These are phyloP conservation scores for Phytophthora foliorum DNA, from an alignment of 352 stramenopile species.

Conservation along the genomic window DNA sequence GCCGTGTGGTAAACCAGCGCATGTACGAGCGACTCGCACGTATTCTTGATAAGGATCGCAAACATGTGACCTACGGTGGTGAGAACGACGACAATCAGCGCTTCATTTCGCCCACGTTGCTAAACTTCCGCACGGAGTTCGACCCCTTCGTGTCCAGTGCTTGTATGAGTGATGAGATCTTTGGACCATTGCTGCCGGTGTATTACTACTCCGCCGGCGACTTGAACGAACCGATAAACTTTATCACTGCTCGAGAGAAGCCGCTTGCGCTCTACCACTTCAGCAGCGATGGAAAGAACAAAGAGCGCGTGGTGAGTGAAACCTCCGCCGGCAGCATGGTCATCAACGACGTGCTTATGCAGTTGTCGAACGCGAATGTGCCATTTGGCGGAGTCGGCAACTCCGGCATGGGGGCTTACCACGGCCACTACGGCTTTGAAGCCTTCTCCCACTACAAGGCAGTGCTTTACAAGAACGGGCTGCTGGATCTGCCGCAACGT, in stretches of 20 bases:
- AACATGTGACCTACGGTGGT: conserved; percentile 68
- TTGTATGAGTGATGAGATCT: conserved; percentile 95
- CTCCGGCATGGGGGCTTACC: conserved; percentile 86
- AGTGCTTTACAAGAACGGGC: conserved; percentile 72
- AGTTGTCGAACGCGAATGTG: conserved; percentile 68
- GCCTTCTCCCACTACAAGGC: conserved; percentile 79
- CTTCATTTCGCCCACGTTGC: conserved; percentile 89
- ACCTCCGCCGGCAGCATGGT: conserved; percentile 71
- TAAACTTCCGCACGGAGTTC: conserved; percentile 83
- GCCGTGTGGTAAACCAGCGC: conserved; percentile 79
- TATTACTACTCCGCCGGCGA: conserved; percentile 69
- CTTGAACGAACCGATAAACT: conserved; percentile 45
- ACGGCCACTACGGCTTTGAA: conserved; percentile 86
- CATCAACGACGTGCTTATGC: conserved; percentile 89
- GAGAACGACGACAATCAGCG: conserved; percentile 72
- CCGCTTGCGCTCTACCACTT: conserved; percentile 93
- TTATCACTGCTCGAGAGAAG: conserved; percentile 62
- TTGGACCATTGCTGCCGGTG: conserved; percentile 96
- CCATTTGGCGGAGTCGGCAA: conserved; percentile 85
- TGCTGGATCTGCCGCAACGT: conserved; percentile 62
- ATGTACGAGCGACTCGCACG: conserved; percentile 59
- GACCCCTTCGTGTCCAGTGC: conserved; percentile 56
- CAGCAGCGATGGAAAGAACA: conserved; percentile 46
- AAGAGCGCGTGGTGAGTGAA: conserved; percentile 50
- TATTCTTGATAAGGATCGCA: conserved; percentile 50